These are phyloP conservation scores for Striga asiatica DNA, from an alignment of 257 asterid genomes.

Conservation along the genomic window DNA sequence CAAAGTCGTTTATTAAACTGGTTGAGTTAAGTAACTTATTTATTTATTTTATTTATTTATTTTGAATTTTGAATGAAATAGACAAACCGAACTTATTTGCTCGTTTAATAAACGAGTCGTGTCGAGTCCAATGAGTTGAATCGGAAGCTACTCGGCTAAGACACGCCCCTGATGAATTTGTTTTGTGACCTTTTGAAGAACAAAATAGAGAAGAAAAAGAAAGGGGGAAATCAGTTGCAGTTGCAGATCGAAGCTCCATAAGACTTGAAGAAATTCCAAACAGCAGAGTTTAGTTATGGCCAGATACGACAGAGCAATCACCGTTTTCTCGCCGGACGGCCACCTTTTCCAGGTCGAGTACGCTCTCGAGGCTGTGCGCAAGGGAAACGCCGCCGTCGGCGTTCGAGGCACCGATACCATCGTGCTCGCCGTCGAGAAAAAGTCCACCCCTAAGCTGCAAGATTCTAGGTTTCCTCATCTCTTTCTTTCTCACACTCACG, in stretches of 20 bases:
- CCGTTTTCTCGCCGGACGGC: slow-evolving; percentile 96
- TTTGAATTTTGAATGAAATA: no score
- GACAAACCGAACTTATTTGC: no score
- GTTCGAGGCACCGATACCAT: slow-evolving; percentile 82
- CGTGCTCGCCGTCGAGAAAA: slow-evolving; percentile 93
- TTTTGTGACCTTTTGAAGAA: neutral
- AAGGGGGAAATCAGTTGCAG: neutral
- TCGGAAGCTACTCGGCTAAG: no score
- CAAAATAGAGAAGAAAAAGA: neutral
- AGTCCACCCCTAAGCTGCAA: slow-evolving; percentile 93
- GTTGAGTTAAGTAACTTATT: no score
- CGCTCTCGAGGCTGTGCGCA: slow-evolving; percentile 96
- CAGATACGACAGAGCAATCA: slow-evolving; percentile 86
- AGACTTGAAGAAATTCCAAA: neutral
- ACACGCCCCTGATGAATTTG: no score
- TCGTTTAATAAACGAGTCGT: no score
- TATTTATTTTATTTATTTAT: no score
- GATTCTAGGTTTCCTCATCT: slow-evolving; percentile 50
- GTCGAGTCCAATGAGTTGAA: no score
- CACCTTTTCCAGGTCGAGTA: slow-evolving; percentile 95
- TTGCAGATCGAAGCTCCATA: slow-evolving; percentile 12
- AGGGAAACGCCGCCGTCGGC: slow-evolving; percentile 93
- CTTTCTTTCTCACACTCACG: neutral
- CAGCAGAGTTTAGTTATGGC: slow-evolving; percentile 42
- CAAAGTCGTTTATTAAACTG: no score